Percentiles rank a stretch among this genome's conserved stretches.
phyloP scores from a whole-genome alignment of 176 grass and related monocot genomes.

The Zoysia pacifica region DNA sequence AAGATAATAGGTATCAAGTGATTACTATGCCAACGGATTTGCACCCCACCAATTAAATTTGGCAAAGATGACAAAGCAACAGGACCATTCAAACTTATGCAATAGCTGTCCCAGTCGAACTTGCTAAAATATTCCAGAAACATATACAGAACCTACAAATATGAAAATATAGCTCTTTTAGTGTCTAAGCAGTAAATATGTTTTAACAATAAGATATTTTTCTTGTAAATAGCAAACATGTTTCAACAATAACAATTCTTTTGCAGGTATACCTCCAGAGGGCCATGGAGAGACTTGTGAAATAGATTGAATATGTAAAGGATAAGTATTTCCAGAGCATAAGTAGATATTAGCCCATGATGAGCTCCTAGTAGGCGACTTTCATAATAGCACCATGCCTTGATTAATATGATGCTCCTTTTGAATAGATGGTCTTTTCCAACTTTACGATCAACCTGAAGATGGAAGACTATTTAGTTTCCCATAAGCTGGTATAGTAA shows the following conservation, averaged over 20 bases:
- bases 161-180: too few species aligned
- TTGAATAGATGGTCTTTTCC: conserved; percentile 81
- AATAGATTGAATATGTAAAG: conserved; percentile 86
- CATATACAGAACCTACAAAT: conserved; percentile 78
- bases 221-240: too few species aligned
- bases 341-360: conserved; percentile 90
- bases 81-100: conserved; percentile 76
- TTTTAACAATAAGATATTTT: too few species aligned
- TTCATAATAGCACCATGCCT: conserved; percentile 97
- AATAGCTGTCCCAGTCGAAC: conserved; percentile 90
- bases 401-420: conserved; percentile 89
- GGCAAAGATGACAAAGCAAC: conserved; percentile 72
- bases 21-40: conserved; percentile 24
- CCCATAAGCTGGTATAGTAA: too few species aligned
- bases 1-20: conserved; percentile 28
- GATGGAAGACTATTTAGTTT: too few species aligned
- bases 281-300: conserved; percentile 62
- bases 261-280: conserved; percentile 53
- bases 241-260: too few species aligned
- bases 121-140: conserved; percentile 95
- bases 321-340: conserved; percentile 88
- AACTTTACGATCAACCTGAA: conserved; percentile 76
- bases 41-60: conserved; percentile 63
- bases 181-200: too few species aligned
- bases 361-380: conserved; percentile 96